Evolutionary conservation across 768 basidiomycete genomes (phyloP), one percentile per base, ranked within the genome.

Genomic region (Leccinum obscurum): DNA sequence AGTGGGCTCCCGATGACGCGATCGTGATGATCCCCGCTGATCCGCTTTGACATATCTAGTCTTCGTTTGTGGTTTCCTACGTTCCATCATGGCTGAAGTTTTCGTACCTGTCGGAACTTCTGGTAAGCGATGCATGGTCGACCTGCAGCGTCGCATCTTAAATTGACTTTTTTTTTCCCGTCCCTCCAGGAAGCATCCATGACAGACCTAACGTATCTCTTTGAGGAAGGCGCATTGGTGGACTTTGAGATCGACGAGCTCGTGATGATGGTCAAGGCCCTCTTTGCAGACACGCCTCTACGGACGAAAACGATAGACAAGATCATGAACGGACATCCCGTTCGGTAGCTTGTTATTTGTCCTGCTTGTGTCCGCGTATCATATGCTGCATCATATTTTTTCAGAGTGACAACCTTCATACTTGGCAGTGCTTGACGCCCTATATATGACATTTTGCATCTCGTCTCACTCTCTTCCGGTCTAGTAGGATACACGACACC

Each of bases 21-120:
- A 30, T 46, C 20, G n/a, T 44, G 41, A 54, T 35, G 30, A 50
- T 51, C 13, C 22, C 17, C n/a, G 9, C 52, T 63, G 34, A 64
- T 56, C 20, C 24, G 10, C 8, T 52, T 30, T 35, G 17, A 8
- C 17, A n/a, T 50, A 49, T 48, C 30, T 64, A 90, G 84, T 81
- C 88, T 20, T 89, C 92, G 0, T 86, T 90, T 52, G 86, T 93
- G 7, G 89, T 89, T 1, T 86, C 85, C 0, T 93, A 92, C 63
- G 92, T 95, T n/a, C 90, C 92, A 2, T 88, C 85, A 13, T 98
- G 95, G 95, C 80, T 97, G 66, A 96, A 96, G 73, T 96, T 92
- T 73, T 93, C 90, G 20, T 98, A 98, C 73, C 80, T 97, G 5
- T 92, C 92, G 2, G 95, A 97, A 72, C 81, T 98, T 13, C 72